These are phyloP conservation scores for Lachnellula hyalina DNA, from an alignment of 2,329 filamentous ascomycete species.

Conservation along the genomic window DNA sequence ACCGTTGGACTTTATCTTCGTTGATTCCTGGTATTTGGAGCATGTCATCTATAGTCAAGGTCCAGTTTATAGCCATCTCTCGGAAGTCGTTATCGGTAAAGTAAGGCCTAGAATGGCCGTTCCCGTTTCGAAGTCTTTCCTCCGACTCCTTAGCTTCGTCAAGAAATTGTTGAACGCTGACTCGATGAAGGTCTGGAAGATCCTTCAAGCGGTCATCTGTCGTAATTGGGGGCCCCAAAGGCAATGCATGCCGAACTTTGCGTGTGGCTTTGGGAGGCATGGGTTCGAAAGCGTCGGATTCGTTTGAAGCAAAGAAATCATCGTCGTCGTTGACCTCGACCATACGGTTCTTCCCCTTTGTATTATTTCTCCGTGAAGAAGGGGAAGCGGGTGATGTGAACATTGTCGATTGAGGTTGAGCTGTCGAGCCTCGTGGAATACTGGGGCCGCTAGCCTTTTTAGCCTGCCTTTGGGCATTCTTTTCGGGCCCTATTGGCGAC, in stretches of 20 bases:
- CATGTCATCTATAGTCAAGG: conserved; percentile 57
- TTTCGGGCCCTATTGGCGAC: conserved; percentile 12
- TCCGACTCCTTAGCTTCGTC: conserved; percentile 54
- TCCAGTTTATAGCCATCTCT: conserved; percentile 69
- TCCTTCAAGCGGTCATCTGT: conserved; percentile 48
- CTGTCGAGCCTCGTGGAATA: neutral
- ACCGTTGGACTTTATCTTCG: conserved; percentile 52
- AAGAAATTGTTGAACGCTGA: conserved; percentile 62
- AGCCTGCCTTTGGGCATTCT: conserved; percentile 32
- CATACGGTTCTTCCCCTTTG: conserved; percentile 32
- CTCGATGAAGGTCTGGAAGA: conserved; percentile 55
- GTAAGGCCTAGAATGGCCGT: conserved; percentile 47
- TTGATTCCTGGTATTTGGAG: conserved; percentile 58
- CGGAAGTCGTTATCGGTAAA: conserved; percentile 67
- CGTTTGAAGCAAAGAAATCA: conserved; percentile 46
- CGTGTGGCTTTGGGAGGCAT: conserved; percentile 3
- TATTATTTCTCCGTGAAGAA: conserved; percentile 32
- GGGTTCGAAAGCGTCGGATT: conserved; percentile 31
- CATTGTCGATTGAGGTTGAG: conserved; percentile 54
- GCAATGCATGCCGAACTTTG: conserved; percentile 21
- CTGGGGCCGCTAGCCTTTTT: conserved; percentile 1
- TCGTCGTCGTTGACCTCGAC: conserved; percentile 37
- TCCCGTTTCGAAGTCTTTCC: conserved; percentile 55
- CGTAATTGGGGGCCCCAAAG: conserved; percentile 54
- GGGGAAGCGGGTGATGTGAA: conserved; percentile 58